These are phyloP conservation scores for Plenodomus lindquistii DNA, from an alignment of 2,329 filamentous ascomycete genomes.

Conservation along the genomic window DNA sequence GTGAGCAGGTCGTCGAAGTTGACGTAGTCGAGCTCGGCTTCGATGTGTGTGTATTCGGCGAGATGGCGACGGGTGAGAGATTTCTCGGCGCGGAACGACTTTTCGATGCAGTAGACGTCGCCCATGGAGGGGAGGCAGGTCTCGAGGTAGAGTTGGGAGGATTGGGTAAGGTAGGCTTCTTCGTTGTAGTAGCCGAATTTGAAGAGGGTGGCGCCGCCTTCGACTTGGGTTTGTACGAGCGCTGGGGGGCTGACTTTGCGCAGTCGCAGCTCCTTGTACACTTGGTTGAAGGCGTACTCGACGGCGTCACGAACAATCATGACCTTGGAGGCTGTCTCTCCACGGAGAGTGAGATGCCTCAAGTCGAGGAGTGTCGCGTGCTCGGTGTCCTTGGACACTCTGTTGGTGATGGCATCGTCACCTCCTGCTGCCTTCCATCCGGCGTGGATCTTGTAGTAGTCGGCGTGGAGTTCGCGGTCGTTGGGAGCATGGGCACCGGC, in stretches of 20 bases:
- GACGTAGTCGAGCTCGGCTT: constrained; percentile 96
- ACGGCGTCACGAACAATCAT: constrained; percentile 85
- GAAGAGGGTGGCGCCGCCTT: constrained; percentile 91
- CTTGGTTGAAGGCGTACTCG: constrained; percentile 77
- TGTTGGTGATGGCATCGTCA: constrained; percentile 90
- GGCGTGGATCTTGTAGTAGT: constrained; percentile 75
- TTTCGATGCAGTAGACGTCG: constrained; percentile 97
- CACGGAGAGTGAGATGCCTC: constrained; percentile 81
- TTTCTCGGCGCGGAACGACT: constrained; percentile 98
- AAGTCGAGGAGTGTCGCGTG: constrained; percentile 76
- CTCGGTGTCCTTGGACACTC: constrained; percentile 69
- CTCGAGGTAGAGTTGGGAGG: constrained; percentile 95
- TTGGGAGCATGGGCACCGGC: constrained; percentile 77
- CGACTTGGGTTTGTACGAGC: constrained; percentile 92
- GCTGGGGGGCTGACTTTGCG: constrained; percentile 87
- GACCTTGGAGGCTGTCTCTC: constrained; percentile 80
- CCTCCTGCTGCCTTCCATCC: constrained; percentile 78
- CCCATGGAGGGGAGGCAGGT: constrained; percentile 88
- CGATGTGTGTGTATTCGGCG: constrained; percentile 95
- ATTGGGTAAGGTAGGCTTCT: constrained; percentile 91
- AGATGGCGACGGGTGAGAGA: constrained; percentile 91
- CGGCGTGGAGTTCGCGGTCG: constrained; percentile 85
- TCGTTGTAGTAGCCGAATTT: constrained; percentile 87
- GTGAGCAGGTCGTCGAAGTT: constrained; percentile 83
- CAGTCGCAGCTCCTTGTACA: constrained; percentile 76